Base-by-base conservation (phyloP, 495 filamentous ascomycete genomes). In the Aspergillus sclerotiicarbonarius region DNA sequence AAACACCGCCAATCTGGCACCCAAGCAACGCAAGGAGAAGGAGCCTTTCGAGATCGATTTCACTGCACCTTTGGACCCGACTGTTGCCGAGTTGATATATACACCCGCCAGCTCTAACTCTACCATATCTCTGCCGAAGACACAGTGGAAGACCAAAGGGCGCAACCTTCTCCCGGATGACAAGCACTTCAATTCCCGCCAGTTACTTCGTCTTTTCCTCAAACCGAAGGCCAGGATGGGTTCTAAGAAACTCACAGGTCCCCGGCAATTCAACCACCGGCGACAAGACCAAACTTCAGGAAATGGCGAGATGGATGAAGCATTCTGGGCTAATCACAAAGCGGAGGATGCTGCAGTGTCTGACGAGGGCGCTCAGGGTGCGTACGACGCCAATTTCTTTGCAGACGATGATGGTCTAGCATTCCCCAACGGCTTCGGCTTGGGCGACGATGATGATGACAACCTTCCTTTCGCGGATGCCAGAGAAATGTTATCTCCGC, bases 341-440 rank as follows among this genome's bases (percentile, higher is more conserved):
- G 62, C 70, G 0, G 86, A 92, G 51, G 75, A 76, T 53, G 67
- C 72, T 60, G 76, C 76, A 32, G 67, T 67, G 4, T 70, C 87
- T 57, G 89, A 80, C 13, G 79, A 75, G 8, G 77, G 69, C 9
- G 85, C 67, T 70, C 69, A 76, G 41, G 87, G 85, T 46, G 78
- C 94, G 65, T 99, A 98, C 70, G 91, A 98, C 74, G 94, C 95
- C 46, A 90, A 98, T 63, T 99, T 98, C 83, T 99, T 98, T 78
- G 86, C 90, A 55, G 94, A 99, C 64, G 94, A 97, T 67, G 93
- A 96, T 69, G 91, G 85, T n/a, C 80, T 96, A 54, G 85, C 87
- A 35, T 86, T 89, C 60, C 81, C 84, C 6, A 87, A 86, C 19
- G 89, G 85, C 35, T 82, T 82, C 51, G 79, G 74, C 49, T 55